Percentiles rank a stretch among this genome's conserved stretches.
Conservation (phyloP, 106 monocot species). For the Apostasia shenzhenica region DNA sequence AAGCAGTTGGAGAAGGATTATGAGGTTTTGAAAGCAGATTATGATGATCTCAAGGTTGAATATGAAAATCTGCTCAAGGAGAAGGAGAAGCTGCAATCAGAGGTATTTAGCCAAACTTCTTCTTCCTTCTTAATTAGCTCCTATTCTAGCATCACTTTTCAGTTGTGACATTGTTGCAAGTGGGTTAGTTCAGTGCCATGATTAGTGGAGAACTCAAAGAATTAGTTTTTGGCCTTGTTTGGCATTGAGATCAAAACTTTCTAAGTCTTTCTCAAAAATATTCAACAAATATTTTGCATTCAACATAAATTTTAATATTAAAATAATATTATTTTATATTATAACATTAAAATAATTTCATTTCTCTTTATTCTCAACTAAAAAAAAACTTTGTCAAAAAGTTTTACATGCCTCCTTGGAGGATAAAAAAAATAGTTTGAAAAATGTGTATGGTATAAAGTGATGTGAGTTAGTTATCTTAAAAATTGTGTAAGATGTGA, state of each 20-base stretch:
- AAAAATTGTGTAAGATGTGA: no score
- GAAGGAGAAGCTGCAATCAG: constrained; percentile 48
- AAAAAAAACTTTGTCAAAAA: no score
- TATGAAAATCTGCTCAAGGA: constrained; percentile 37
- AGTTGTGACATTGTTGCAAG: no score
- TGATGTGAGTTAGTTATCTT: no score
- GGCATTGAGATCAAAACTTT: not conserved
- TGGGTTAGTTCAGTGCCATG: not conserved
- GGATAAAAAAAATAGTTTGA: no score
- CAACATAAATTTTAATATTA: no score
- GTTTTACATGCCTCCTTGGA: no score
- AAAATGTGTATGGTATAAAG: no score
- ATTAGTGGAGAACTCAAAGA: not conserved
- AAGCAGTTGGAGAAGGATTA: constrained; percentile 74
- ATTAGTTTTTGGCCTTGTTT: not conserved
- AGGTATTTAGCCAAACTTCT: constrained; percentile 24
- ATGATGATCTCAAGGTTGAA: constrained; percentile 35
- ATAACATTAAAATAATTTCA: no score
- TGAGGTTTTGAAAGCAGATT: constrained; percentile 29
- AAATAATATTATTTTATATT: no score
- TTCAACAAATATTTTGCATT: no score
- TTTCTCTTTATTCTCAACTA: no score
- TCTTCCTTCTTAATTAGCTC: not conserved
- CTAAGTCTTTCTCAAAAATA: not conserved
- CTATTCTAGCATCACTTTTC: not conserved